A percentile compares a stretch with the other conserved stretches of the same genome.
Evolutionary conservation across 2,329 filamentous ascomycete genomes (phyloP).

Genomic region (Penicillium crustosum): DNA sequence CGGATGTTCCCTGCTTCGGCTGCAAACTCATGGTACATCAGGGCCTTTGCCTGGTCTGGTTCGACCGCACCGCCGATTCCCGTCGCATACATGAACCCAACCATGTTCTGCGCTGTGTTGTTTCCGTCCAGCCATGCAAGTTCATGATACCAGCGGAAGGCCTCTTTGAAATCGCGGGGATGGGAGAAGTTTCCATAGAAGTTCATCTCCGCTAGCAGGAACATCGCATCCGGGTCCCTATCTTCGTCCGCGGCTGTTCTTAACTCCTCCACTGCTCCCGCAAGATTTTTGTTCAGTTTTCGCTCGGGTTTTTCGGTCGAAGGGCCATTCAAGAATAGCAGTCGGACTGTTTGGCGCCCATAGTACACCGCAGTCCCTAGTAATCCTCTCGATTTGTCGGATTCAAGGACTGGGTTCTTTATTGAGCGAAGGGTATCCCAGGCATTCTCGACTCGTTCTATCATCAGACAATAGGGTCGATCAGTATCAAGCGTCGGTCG

Average conservation of each 20-base stretch:
- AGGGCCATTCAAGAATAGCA: slow-evolving; percentile 65
- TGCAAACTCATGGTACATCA: slow-evolving; percentile 93
- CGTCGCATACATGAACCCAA: slow-evolving; percentile 93
- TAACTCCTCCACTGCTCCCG: slow-evolving; percentile 59
- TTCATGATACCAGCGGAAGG: slow-evolving; percentile 77
- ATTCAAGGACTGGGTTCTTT: slow-evolving; percentile 25
- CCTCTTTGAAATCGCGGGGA: slow-evolving; percentile 74
- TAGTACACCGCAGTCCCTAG: slow-evolving; percentile 60
- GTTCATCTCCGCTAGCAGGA: slow-evolving; percentile 87
- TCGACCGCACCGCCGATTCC: slow-evolving; percentile 79
- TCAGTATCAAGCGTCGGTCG: slow-evolving; percentile 8
- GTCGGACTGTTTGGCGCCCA: slow-evolving; percentile 60
- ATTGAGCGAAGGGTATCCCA: slow-evolving; percentile 32
- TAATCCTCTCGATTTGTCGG: slow-evolving; percentile 57
- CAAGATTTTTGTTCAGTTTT: slow-evolving; percentile 46
- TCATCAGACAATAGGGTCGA: neutral
- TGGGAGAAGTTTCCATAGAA: slow-evolving; percentile 94
- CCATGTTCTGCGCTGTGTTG: slow-evolving; percentile 90
- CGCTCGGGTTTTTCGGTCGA: slow-evolving; percentile 45
- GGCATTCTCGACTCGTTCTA: slow-evolving; percentile 37
- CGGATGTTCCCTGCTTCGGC: slow-evolving; percentile 77
- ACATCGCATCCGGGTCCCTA: slow-evolving; percentile 74
- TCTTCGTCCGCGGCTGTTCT: slow-evolving; percentile 57
- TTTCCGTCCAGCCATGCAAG: slow-evolving; percentile 79
- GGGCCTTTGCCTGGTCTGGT: slow-evolving; percentile 83